Percentiles rank a stretch among this genome's conserved stretches.
These are phyloP conservation scores for Heteromeles arbutifolia DNA, from an alignment of 306 rosid species.

Conservation along the genomic window DNA sequence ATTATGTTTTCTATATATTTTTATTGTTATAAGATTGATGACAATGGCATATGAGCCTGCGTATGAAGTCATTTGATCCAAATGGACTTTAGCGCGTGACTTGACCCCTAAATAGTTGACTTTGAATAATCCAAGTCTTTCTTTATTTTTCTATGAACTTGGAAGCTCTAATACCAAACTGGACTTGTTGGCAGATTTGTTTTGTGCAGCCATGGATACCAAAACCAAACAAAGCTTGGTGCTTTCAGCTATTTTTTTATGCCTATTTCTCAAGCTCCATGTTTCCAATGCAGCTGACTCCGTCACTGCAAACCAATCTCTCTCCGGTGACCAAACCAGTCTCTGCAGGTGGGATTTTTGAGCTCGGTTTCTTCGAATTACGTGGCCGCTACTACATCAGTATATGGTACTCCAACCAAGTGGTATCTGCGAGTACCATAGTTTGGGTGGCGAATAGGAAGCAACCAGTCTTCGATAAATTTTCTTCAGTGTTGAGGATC, in stretches of 20 bases:
- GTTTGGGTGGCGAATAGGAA: conserved; percentile 75
- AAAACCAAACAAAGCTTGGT: conserved; percentile 14
- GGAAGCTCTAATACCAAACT: too few relatives aligned
- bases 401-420: conserved; percentile 44
- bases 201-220: conserved; percentile 20
- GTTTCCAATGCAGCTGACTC: conserved; percentile 29
- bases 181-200: too few relatives aligned
- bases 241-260: conserved; percentile 21
- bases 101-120: too few relatives aligned
- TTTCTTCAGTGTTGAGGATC: conserved; percentile 31
- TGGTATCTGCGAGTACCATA: not conserved
- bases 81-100: too few relatives aligned
- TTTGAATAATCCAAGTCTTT: too few relatives aligned
- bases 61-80: too few relatives aligned
- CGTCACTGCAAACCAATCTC: conserved; percentile 44
- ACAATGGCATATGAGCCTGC: too few relatives aligned
- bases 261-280: conserved; percentile 10
- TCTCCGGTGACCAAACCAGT: conserved; percentile 54
- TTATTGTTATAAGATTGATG: too few relatives aligned
- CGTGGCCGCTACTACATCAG: conserved; percentile 53
- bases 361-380: conserved; percentile 50
- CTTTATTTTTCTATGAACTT: too few relatives aligned
- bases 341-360: conserved; percentile 37
- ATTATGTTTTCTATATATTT: too few relatives aligned
- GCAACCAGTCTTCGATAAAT: conserved; percentile 36